Percentiles rank a stretch among this genome's conserved stretches.
phyloP scores from a whole-genome alignment of 192 early-diverging fungal species.

The Podila horticola region DNA sequence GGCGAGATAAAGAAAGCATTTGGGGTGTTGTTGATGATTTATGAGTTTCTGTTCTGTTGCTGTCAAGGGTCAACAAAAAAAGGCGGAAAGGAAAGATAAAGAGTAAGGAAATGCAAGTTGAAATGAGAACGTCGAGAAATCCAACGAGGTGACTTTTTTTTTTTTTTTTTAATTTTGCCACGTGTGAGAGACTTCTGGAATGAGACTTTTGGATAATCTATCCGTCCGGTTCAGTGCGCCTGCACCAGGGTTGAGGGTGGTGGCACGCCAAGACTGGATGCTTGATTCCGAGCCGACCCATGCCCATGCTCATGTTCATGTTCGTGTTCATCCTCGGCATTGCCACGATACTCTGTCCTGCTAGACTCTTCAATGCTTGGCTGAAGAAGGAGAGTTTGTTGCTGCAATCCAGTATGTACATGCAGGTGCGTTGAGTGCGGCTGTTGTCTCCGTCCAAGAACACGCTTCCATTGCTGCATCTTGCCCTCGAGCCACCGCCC shows the following conservation, averaged over 20 bases:
- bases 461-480: slow-evolving; percentile 42
- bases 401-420: neutral
- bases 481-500: slow-evolving; percentile 48
- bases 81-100: neutral
- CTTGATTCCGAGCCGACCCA: neutral
- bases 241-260: neutral
- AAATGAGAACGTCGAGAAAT: too few relatives aligned
- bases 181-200: neutral
- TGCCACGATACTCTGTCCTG: neutral
- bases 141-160: too few relatives aligned
- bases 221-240: neutral
- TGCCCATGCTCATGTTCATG: neutral
- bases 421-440: neutral
- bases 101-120: neutral
- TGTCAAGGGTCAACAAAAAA: neutral
- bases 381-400: neutral
- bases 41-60: neutral
- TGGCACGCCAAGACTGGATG: neutral
- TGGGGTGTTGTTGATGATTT: too few relatives aligned
- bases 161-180: neutral
- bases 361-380: neutral
- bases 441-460: slow-evolving; percentile 12
- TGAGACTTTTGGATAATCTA: too few relatives aligned
- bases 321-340: slow-evolving; percentile 6
- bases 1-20: too few relatives aligned